Evolutionary conservation across 352 stramenopile genomes (phyloP).

Genomic region (Pythium sukuiense): DNA sequence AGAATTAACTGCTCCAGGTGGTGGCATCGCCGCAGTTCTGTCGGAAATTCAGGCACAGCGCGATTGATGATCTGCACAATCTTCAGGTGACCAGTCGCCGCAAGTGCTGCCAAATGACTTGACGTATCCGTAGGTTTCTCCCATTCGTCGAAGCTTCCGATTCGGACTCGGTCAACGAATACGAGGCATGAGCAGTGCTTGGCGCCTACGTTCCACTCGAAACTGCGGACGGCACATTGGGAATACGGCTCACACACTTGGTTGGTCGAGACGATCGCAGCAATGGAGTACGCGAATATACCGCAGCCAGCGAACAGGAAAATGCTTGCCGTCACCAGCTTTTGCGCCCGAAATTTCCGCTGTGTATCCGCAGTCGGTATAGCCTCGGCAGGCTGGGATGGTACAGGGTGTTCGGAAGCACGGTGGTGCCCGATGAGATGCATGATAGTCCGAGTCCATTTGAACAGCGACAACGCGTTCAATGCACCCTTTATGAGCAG

Average conservation of each 20-base stretch:
- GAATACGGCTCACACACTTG: not conserved
- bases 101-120: not conserved
- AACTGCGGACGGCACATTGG: conserved; percentile 7
- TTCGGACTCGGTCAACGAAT: conserved; percentile 1
- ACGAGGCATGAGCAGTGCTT: conserved; percentile 10
- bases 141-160: conserved; percentile 11
- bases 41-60: conserved; percentile 1
- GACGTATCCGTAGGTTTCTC: not conserved
- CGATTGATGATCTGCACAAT: conserved; percentile 15
- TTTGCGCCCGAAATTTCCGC: not conserved
- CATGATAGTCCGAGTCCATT: conserved; percentile 45
- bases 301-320: not conserved
- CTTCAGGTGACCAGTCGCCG: conserved; percentile 4
- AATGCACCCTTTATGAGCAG: conserved; percentile 38
- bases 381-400: not conserved
- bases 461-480: conserved; percentile 42
- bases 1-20: conserved; percentile 13
- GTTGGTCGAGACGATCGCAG: conserved; percentile 1
- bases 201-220: conserved; percentile 6
- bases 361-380: not conserved
- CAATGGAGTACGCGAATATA: not conserved
- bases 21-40: conserved; percentile 8
- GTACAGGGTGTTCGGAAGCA: not conserved
- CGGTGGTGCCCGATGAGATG: conserved; percentile 7
- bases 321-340: not conserved